Base-by-base conservation (phyloP, 768 basidiomycete genomes). In the Strobilomyces dryophilus region DNA sequence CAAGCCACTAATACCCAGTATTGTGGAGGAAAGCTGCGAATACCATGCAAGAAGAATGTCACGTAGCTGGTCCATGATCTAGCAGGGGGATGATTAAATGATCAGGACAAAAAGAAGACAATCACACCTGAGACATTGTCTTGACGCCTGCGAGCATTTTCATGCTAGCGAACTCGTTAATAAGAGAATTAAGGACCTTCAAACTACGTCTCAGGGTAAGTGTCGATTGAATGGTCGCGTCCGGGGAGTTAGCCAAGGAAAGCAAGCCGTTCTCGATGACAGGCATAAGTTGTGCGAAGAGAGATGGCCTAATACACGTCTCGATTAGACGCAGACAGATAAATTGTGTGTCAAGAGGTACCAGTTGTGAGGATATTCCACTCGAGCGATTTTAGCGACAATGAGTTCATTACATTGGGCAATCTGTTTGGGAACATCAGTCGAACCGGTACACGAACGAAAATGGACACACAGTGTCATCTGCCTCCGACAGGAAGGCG, bases 351-450 rank as follows among this genome's bases (percentile, higher is more conserved):
- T 27, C 10, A 24, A 46, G 35, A 66, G 74, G 54, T 64, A 87
- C 92, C 92, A 95, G 36, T 76, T 76, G 31, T 62, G 69, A 9
- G 90, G 89, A 66, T 81, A 92, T 61, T 95, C 93, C 20, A 78
- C 66, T 31, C 93, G 81, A 8, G 90, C 86, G 47, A 94, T 80
- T 65, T 85, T 94, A 12, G 83, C 76, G 9, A 91, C 76, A 24
- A 89, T 82, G 29, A 87, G 63, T 56, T 88, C 79, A 55, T 93
- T 90, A 63, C 83, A 89, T 51, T 86, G 78, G 17, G 88, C 82
- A 53, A 95, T 86, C 92, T 65, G 51, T 21, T 45, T 10, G 5
- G 6, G 41, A 39, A 15, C 7, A 4, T 5, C 37, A 39, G 11
- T 62, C 34, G 53, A 47, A 31, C 21, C 51, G 41, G 48, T 4